Percentiles rank a stretch among this genome's conserved stretches.
These are phyloP conservation scores for Dunaliella primolecta DNA, from an alignment of 139 green algal genomes.

Conservation along the genomic window DNA sequence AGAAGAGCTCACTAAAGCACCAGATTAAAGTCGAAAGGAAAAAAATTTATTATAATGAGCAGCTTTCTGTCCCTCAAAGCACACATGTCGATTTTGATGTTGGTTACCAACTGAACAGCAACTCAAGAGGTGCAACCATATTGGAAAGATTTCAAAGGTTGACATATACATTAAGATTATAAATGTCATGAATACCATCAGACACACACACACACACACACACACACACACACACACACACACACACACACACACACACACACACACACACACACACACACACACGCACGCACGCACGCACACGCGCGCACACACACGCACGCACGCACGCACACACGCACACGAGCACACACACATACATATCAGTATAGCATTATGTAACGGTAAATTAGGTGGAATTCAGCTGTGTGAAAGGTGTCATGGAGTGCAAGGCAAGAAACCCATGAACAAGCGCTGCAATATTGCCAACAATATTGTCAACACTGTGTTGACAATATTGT, in stretches of 20 bases:
- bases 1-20: no score
- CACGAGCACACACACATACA: not conserved
- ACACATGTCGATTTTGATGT: no score
- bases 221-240: not conserved
- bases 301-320: not conserved
- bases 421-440: not conserved
- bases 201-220: not conserved
- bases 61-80: no score
- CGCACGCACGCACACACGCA: not conserved
- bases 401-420: not conserved
- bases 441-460: not conserved
- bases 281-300: not conserved
- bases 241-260: no score
- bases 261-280: not conserved
- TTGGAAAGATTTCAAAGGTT: no score
- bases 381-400: not conserved
- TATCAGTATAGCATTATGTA: not conserved
- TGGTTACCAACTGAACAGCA: no score
- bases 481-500: not conserved
- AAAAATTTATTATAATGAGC: no score
- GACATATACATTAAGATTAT: no score
- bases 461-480: not conserved
- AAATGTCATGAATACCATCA: not conserved
- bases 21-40: no score
- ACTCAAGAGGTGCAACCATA: no score